These are phyloP conservation scores for Psophocarpus tetragonolobus DNA, from an alignment of 306 rosid species.

Conservation along the genomic window DNA sequence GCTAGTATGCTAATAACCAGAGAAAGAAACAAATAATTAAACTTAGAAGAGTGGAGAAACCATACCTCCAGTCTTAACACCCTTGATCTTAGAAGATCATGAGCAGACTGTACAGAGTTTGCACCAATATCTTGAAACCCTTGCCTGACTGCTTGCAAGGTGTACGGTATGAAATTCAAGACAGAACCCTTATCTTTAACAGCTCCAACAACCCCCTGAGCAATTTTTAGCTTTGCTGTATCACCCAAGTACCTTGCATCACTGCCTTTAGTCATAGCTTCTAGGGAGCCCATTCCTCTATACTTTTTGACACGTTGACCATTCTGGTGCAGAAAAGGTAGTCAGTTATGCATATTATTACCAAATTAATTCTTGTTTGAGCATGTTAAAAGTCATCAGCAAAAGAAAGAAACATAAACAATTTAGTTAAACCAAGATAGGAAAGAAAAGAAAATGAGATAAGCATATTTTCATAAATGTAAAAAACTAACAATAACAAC, in stretches of 20 bases:
- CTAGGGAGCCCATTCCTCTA: slow-evolving; percentile 96
- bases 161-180: slow-evolving; percentile 84
- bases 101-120: slow-evolving; percentile 78
- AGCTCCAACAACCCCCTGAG: slow-evolving; percentile 95
- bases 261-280: slow-evolving; percentile 98
- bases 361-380: background rate
- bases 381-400: background rate
- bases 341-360: slow-evolving; percentile 18
- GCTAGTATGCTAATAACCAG: slow-evolving; percentile 4
- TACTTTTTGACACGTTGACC: slow-evolving; percentile 78
- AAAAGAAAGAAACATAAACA: background rate
- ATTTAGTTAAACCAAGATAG: slow-evolving; percentile 20
- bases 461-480: background rate
- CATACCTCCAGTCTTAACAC: slow-evolving; percentile 87
- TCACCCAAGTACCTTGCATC: slow-evolving; percentile 90
- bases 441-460: background rate
- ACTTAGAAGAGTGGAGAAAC: background rate
- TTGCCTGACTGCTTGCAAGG: slow-evolving; percentile 95
- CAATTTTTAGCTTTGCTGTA: slow-evolving; percentile 83
- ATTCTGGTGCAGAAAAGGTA: slow-evolving; percentile 54
- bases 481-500: slow-evolving; percentile 4
- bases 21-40: background rate
- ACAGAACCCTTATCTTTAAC: slow-evolving; percentile 95
- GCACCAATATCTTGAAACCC: slow-evolving; percentile 99
- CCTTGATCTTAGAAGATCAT: slow-evolving; percentile 73